Base-by-base conservation (phyloP, 371 early-diverging fungal species). In the Batkoa obscura region DNA sequence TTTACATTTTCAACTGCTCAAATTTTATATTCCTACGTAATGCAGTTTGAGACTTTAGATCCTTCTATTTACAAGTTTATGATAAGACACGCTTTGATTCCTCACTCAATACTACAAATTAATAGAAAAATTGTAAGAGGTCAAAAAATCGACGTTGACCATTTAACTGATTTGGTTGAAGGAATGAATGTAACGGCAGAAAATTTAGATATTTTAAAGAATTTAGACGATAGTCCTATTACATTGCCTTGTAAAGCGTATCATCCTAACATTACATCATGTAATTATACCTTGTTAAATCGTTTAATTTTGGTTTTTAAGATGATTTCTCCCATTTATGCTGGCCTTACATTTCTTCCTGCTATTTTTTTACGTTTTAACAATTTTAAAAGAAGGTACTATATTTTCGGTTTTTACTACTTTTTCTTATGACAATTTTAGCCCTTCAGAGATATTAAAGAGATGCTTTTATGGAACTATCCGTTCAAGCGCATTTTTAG, bases 221-320 rank as follows among this genome's bases (percentile, higher is more conserved):
- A n/a, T n/a, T n/a, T n/a, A n/a, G n/a, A 13, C 31, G 31, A 47
- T 47, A 47, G n/a, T n/a, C n/a, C n/a, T n/a, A n/a, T n/a, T n/a
- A n/a, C n/a, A n/a, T n/a, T 68, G 32, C 62, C 68, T 57, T 74
- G 83, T 57, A 79, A 72, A 13, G 47, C 47, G n/a, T 47, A 47
- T 47, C 84, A 84, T 66, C 80, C 84, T 5, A 69, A 70, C 67
- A 48, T 71, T 23, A 73, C 77, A 50, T 67, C 70, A 0, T 84
- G 84, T 55, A 51, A 64, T 17, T 51, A 58, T 35, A 69, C 66
- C 5, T 71, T 68, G n/a, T 17, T 73, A 3, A 71, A 74, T 47
- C 65, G 72, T 43, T 75, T 81, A 43, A 42, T 62, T 2, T 66
- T 71, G 15, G 81, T 80, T 2, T 71, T 74, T 35, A 71, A 71